These are phyloP conservation scores for Fraxinus dipetala DNA, from an alignment of 305 asterid species.

Conservation along the genomic window DNA sequence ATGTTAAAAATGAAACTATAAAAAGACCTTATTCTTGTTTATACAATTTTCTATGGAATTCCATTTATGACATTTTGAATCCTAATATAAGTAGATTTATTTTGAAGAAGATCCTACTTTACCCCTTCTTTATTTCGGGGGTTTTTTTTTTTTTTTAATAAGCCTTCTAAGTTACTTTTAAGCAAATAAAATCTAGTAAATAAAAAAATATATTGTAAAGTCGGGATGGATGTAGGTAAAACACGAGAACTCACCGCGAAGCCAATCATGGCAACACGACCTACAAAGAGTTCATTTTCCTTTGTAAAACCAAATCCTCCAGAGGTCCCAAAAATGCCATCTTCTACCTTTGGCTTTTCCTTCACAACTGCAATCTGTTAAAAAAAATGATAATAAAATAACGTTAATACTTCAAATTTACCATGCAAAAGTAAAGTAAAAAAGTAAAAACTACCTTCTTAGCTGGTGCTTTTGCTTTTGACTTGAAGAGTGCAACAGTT, in stretches of 20 bases:
- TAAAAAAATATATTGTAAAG: background rate
- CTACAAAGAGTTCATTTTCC: constrained; percentile 93
- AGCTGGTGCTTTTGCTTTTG: constrained; percentile 64
- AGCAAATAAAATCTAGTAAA: background rate
- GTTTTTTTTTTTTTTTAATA: too few relatives aligned
- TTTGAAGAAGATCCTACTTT: background rate
- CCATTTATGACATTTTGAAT: background rate
- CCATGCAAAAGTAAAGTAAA: background rate
- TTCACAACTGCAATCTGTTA: constrained; percentile 26
- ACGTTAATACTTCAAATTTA: background rate
- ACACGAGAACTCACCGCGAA: constrained; percentile 67
- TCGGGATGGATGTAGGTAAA: background rate
- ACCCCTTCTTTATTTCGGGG: background rate
- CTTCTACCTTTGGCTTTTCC: constrained; percentile 72
- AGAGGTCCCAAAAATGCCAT: constrained; percentile 92
- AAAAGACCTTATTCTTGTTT: background rate
- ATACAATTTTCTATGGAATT: background rate
- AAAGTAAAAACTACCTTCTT: constrained; percentile 30
- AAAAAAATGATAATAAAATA: background rate
- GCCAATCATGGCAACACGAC: constrained; percentile 98
- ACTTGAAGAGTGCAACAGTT: constrained; percentile 53
- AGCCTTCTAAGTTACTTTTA: background rate
- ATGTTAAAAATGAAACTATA: background rate
- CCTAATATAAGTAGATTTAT: background rate
- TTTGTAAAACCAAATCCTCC: constrained; percentile 96